phyloP scores from a whole-genome alignment of 1,139 yeast genomes.

The Yamadazyma friedrichii region DNA sequence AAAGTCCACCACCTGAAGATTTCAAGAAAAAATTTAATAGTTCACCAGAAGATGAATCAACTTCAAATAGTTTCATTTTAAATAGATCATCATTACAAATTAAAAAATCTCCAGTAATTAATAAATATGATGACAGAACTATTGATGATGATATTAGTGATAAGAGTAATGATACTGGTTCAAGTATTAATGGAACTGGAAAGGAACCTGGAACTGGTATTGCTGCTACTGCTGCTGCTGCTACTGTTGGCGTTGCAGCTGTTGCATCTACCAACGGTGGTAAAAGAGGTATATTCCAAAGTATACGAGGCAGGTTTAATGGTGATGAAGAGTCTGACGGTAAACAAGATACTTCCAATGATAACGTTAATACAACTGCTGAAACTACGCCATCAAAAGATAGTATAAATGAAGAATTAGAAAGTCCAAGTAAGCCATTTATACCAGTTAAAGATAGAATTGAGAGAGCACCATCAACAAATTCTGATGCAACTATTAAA shows the following conservation, averaged over 20 bases:
- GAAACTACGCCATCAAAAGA: conserved; percentile 34
- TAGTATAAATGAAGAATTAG: conserved; percentile 14
- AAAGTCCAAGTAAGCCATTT: conserved; percentile 17
- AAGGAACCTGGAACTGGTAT: conserved; percentile 7
- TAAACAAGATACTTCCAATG: conserved; percentile 19
- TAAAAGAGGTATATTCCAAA: conserved; percentile 33
- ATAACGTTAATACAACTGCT: conserved; percentile 25
- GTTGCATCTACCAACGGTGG: conserved; percentile 8
- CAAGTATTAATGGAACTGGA: background rate
- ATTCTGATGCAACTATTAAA: conserved; percentile 22
- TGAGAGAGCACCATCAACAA: conserved; percentile 16
- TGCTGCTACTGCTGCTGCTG: conserved; percentile 10
- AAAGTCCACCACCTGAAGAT: conserved; percentile 23
- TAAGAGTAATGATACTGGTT: background rate
- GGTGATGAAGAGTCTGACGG: conserved; percentile 8
- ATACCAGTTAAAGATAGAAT: conserved; percentile 20
- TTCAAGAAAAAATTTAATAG: conserved; percentile 11
- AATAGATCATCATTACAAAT: conserved; percentile 20
- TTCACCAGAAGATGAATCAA: conserved; percentile 13
- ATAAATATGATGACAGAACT: background rate
- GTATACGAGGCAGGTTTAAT: conserved; percentile 30
- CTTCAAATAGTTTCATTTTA: conserved; percentile 17
- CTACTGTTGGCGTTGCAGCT: conserved; percentile 12
- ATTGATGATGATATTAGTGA: background rate
- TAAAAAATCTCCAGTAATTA: conserved; percentile 13